Evolutionary conservation across 805 yeast species (phyloP), one percentile per base, ranked within the genome.

Genomic region (Sugiyamaella floridensis): DNA sequence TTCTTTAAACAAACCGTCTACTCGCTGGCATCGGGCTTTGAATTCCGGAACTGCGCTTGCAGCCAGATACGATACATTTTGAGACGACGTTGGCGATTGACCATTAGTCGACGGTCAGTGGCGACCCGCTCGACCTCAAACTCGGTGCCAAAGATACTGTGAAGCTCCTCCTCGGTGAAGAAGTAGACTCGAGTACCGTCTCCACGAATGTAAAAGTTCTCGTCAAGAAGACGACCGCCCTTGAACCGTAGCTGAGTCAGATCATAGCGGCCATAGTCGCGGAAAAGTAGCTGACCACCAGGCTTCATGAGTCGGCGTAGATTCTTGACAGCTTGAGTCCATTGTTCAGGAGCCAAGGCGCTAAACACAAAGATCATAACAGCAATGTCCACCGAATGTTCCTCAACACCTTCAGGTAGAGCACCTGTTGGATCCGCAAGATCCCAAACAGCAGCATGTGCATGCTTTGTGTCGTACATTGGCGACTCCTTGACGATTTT

Each of bases 1-100:
- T n/a, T n/a, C n/a, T n/a, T n/a, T n/a, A n/a, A n/a, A 22, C 26
- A 22, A 22, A 22, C n/a, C n/a, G 26, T 6, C 26, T 22, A 22
- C n/a, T 55, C 16, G 3, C 65, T 63, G 42, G 26, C 26, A 3
- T 22, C 26, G 26, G 6, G 6, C 26, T 22, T 22, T 22, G 26
- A 22, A 22, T 64, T 71, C 50, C 73, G 77, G 67, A 92, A 92
- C 22, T 88, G 89, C 0, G 93, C 98, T 71, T 93, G 99, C 52
- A 93, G 71, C 99, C 99, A 93, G 54, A 89, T 87, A 63, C 99
- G 76, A 67, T 88, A 93, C 99, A 93, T 93, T 70, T 93, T 93
- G 58, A 93, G 71, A 67, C 86, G 86, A 65, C 92, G 84, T 71
- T 92, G 90, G 63, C 99, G 77, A 67, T 93, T 93, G 20, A 93